Evolutionary conservation across 352 stramenopile species (phyloP).

Genomic region (Phytophthora nicotianae): DNA sequence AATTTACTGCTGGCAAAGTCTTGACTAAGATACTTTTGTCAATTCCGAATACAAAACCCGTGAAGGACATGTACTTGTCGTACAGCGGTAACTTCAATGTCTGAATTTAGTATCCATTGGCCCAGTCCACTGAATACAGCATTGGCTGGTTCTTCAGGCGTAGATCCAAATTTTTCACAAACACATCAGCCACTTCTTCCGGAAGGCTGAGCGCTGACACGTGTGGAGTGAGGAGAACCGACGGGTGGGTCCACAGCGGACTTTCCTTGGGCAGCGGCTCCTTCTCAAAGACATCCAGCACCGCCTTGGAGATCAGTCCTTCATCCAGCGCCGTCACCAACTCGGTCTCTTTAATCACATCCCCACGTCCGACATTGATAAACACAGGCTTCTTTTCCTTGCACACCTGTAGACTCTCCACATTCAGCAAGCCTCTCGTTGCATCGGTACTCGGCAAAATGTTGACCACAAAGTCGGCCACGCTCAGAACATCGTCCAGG

Average conservation of each 20-base stretch:
- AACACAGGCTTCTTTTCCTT: constrained; percentile 70
- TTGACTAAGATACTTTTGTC: no score
- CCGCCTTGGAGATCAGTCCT: constrained; percentile 59
- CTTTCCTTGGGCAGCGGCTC: constrained; percentile 57
- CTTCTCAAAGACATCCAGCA: constrained; percentile 67
- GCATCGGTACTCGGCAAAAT: constrained; percentile 82
- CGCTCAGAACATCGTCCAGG: constrained; percentile 49
- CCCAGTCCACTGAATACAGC: constrained; percentile 58
- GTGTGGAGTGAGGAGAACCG: constrained; percentile 83
- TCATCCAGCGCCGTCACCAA: constrained; percentile 76
- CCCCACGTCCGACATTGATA: constrained; percentile 88
- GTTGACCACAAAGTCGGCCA: constrained; percentile 82
- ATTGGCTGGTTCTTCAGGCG: constrained; percentile 46
- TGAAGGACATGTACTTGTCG: no score
- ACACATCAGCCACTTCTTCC: constrained; percentile 80
- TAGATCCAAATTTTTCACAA: constrained; percentile 62
- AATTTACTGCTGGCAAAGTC: no score
- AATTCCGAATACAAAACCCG: no score
- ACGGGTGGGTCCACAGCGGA: constrained; percentile 64
- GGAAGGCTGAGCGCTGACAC: constrained; percentile 77
- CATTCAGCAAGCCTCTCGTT: constrained; percentile 71
- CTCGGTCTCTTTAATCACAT: constrained; percentile 75
- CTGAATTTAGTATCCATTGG: constrained; percentile 45
- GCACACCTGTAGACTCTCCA: constrained; percentile 49
- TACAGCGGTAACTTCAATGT: no score